A percentile compares a stretch with the other conserved stretches of the same genome.
Evolutionary conservation across 1,284 basidiomycete species (phyloP).

Genomic region (Cryptococcus sp.): DNA sequence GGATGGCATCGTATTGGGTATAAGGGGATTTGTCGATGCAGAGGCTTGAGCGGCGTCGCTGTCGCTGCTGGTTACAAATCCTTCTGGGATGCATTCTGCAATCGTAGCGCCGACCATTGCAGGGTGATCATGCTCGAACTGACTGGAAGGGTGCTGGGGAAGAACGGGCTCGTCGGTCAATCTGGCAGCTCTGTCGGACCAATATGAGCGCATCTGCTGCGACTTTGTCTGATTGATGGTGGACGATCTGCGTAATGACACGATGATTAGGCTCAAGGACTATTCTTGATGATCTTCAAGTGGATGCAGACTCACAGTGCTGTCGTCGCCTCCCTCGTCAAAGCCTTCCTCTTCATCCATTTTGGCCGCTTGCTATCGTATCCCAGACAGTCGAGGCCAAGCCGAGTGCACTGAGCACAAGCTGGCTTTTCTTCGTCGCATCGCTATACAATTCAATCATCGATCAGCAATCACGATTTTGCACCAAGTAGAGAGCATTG

Average conservation of each 20-base stretch:
- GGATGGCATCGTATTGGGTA: too few relatives aligned
- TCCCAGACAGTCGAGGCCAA: constrained; percentile 78
- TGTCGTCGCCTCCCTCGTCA: constrained; percentile 3
- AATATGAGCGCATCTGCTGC: too few relatives aligned
- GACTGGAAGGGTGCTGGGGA: not conserved
- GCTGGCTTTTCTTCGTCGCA: constrained; percentile 70
- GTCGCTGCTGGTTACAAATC: too few relatives aligned
- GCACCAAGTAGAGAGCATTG: too few relatives aligned
- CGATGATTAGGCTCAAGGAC: not conserved
- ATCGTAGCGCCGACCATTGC: too few relatives aligned
- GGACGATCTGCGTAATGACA: not conserved
- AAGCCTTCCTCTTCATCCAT: constrained; percentile 62
- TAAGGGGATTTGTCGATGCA: too few relatives aligned
- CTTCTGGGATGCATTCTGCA: too few relatives aligned
- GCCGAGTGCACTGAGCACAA: constrained; percentile 73
- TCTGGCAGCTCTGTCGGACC: too few relatives aligned
- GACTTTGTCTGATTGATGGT: not conserved
- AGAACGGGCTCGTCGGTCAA: not conserved
- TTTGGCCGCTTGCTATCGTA: constrained; percentile 78
- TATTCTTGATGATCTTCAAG: too few relatives aligned
- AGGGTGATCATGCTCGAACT: too few relatives aligned
- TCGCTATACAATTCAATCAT: constrained; percentile 60
- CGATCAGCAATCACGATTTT: constrained; percentile 5
- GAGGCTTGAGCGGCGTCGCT: too few relatives aligned
- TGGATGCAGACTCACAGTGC: constrained; percentile 11